Percentiles rank a stretch among this genome's conserved stretches.
Conservation (phyloP, 179 eudicot species). For the Gypsophila paniculata region DNA sequence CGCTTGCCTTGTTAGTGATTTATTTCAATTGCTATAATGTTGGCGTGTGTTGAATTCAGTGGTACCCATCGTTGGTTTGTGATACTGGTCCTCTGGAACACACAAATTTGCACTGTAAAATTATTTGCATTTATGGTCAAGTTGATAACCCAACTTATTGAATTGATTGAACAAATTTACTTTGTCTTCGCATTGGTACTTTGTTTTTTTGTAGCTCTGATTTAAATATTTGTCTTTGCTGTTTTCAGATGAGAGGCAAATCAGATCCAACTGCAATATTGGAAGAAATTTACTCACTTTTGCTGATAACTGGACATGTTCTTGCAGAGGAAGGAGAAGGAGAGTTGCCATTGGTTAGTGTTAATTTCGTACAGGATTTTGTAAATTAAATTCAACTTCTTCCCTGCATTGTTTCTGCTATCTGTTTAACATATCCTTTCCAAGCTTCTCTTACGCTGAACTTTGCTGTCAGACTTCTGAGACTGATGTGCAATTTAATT, state of each 20-base stretch:
- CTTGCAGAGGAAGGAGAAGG: slow-evolving; percentile 96
- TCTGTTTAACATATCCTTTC: neutral
- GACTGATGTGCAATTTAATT: neutral
- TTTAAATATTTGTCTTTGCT: slow-evolving; percentile 18
- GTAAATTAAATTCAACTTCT: neutral
- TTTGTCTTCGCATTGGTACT: neutral
- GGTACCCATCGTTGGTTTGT: neutral
- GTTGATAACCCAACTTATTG: neutral
- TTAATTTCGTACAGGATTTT: neutral
- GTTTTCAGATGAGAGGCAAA: slow-evolving; percentile 59
- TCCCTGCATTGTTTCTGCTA: neutral
- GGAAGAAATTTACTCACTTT: slow-evolving; percentile 86
- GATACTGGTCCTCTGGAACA: neutral
- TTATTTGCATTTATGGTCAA: neutral
- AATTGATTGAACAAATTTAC: slow-evolving; percentile 1
- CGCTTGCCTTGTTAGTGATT: neutral
- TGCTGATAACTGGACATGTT: slow-evolving; percentile 84
- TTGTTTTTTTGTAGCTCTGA: neutral
- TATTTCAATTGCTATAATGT: neutral
- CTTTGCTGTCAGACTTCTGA: neutral
- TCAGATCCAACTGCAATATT: slow-evolving; percentile 73
- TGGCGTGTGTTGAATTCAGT: neutral
- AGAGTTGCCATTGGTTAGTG: slow-evolving; percentile 68
- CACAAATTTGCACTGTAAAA: neutral
- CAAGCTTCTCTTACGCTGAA: neutral